Conservation (phyloP, 2,329 filamentous ascomycete genomes). For the Colletotrichum spaethianum region DNA sequence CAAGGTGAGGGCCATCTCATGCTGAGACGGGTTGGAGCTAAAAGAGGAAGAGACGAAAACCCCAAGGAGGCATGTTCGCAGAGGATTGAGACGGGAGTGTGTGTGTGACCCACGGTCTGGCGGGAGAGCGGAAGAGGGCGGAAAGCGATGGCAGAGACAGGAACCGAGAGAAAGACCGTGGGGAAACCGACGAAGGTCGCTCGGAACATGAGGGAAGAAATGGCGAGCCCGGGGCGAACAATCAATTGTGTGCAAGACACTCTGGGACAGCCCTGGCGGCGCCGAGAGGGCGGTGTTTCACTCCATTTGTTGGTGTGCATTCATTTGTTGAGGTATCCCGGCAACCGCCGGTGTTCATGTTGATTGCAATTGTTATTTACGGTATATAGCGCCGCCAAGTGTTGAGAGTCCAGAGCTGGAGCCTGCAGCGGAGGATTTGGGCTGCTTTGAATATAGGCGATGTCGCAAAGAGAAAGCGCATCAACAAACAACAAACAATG, state of each 20-base stretch:
- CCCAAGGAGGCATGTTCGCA: background rate
- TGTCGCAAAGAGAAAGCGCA: background rate
- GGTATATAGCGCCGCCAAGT: background rate
- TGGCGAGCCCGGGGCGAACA: constrained; percentile 1
- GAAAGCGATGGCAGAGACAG: constrained; percentile 8
- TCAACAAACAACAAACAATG: no score
- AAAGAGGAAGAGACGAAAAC: constrained; percentile 1
- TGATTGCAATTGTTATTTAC: constrained; percentile 17
- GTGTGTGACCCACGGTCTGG: background rate
- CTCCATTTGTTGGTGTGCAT: constrained; percentile 7
- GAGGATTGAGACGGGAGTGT: constrained; percentile 8
- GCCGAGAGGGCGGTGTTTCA: constrained; percentile 27
- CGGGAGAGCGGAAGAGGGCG: constrained; percentile 21
- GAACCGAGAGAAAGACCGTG: background rate
- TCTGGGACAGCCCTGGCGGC: constrained; percentile 24
- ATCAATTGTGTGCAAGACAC: constrained; percentile 25
- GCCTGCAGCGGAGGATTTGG: background rate
- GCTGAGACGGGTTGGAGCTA: constrained; percentile 12
- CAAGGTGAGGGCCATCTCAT: constrained; percentile 10
- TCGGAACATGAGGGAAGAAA: constrained; percentile 4
- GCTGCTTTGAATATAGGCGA: background rate
- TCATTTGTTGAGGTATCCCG: constrained; percentile 21
- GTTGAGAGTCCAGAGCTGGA: background rate
- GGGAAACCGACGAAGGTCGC: background rate
- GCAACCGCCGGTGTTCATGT: background rate